These are phyloP conservation scores for Grigorovia transvaalensis DNA, from an alignment of 805 yeast species.

Conservation along the genomic window DNA sequence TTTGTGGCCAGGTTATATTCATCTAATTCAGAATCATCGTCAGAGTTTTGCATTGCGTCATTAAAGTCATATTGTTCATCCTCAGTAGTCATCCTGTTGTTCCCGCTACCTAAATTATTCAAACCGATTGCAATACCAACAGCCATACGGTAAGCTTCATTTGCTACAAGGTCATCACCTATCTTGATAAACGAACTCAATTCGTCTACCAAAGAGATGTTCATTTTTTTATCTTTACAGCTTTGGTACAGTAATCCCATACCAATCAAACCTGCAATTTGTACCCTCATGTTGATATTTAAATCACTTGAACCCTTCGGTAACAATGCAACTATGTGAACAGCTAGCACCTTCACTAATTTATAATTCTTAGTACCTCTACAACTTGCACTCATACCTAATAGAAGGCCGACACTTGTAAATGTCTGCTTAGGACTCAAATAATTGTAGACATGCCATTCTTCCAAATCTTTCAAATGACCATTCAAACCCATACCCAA, in stretches of 20 bases:
- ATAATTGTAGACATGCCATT: constrained; percentile 93
- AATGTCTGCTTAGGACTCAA: constrained; percentile 78
- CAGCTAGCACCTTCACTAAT: constrained; percentile 81
- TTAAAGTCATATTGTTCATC: neutral
- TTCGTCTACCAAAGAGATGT: constrained; percentile 66
- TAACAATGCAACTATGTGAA: constrained; percentile 81
- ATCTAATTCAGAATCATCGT: neutral
- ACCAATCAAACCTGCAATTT: constrained; percentile 85
- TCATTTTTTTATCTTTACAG: constrained; percentile 77
- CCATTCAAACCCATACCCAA: constrained; percentile 89
- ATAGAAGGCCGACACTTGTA: constrained; percentile 74
- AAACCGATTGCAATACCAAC: constrained; percentile 86
- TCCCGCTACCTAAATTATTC: constrained; percentile 69
- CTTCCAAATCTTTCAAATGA: constrained; percentile 70
- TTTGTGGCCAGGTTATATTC: neutral
- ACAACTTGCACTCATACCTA: constrained; percentile 89
- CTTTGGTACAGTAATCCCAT: constrained; percentile 75
- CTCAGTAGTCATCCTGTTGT: neutral
- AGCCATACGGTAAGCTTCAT: constrained; percentile 75
- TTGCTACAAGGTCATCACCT: constrained; percentile 45
- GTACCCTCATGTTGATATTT: constrained; percentile 73
- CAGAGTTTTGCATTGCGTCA: neutral
- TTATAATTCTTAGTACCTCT: constrained; percentile 76
- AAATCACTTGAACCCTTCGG: constrained; percentile 88
- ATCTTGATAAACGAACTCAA: constrained; percentile 40